Percentiles rank a stretch among this genome's conserved stretches.
These are phyloP conservation scores for Starmerella khaoyaiensis DNA, from an alignment of 805 yeast species.

Conservation along the genomic window DNA sequence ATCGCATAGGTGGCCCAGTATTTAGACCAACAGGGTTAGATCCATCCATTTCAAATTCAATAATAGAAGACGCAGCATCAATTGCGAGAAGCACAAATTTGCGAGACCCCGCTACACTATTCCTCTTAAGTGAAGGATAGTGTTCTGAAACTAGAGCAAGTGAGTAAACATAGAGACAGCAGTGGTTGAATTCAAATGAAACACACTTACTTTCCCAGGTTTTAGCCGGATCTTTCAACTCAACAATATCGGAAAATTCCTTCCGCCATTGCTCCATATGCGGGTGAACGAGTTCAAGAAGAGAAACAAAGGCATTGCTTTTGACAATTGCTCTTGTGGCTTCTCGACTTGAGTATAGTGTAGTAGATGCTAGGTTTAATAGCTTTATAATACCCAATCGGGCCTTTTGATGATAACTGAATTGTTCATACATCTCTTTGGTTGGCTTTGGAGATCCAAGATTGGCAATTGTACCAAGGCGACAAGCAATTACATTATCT, in stretches of 20 bases:
- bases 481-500: slow-evolving; percentile 72
- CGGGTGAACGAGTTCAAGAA: slow-evolving; percentile 62
- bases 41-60: slow-evolving; percentile 45
- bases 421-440: background rate
- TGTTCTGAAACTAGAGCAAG: slow-evolving; percentile 36
- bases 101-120: background rate
- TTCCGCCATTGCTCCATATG: slow-evolving; percentile 66
- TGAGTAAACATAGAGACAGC: slow-evolving; percentile 72
- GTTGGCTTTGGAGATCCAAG: slow-evolving; percentile 35
- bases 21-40: slow-evolving; percentile 51
- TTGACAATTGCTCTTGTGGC: slow-evolving; percentile 27
- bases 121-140: background rate
- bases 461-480: slow-evolving; percentile 68
- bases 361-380: slow-evolving; percentile 69
- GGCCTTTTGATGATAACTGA: slow-evolving; percentile 42
- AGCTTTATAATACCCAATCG: slow-evolving; percentile 68
- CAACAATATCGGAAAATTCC: slow-evolving; percentile 32
- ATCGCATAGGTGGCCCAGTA: slow-evolving; percentile 73
- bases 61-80: slow-evolving; percentile 67
- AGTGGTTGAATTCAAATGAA: slow-evolving; percentile 71
- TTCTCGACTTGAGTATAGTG: slow-evolving; percentile 46
- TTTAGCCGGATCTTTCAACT: slow-evolving; percentile 17
- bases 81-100: slow-evolving; percentile 56
- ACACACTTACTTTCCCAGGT: slow-evolving; percentile 52
- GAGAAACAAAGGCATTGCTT: slow-evolving; percentile 41